Base-by-base conservation (phyloP, 345 rosid species). In the Turritis glabra region DNA sequence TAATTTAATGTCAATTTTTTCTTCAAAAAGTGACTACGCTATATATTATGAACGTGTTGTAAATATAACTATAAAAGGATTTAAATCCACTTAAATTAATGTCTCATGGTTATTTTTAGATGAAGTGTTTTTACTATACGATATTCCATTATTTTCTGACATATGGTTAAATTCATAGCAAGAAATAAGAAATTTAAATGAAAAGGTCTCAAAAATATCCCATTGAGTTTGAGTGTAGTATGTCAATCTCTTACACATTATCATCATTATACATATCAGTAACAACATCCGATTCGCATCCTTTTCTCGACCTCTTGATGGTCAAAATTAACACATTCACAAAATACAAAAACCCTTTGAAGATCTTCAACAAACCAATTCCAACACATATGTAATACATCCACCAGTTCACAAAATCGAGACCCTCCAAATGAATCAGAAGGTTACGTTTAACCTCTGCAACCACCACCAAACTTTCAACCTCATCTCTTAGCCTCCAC, bases 401-500 rank as follows among this genome's bases (percentile, higher is more conserved):
- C 86, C 89, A 90, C 92, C 88, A 88, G 35, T 88, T 83, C 19
- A 88, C 12, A 62, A 82, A 66, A 37, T 88, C 91, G 7, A 53
- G 61, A 64, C 72, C 53, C 4, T 76, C 80, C 4, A 86, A 22
- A 18, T 48, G 62, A 77, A 84, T 60, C 61, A 27, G 23, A 75
- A 74, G 47, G 62, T 82, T 81, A 15, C 53, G 79, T 61, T 82
- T 90, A n/a, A 73, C 80, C 76, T 81, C 89, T 1, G 79, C 83
- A 38, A 76, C 83, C 6, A 77, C 52, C 35, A 71, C 90, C 83
- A 91, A 44, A 8, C 83, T 76, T 69, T 87, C 97, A 9, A 87
- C 85, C 32, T 89, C 97, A 18, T 86, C 86, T 73, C 92, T 78
- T 83, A 91, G 37, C 73, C 83, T 87, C 97, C 92, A 84, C 92